A percentile compares a stretch with the other conserved stretches of the same genome.
Conservation (phyloP, 352 stramenopile species). For the Phytophthora pseudosyringae region DNA sequence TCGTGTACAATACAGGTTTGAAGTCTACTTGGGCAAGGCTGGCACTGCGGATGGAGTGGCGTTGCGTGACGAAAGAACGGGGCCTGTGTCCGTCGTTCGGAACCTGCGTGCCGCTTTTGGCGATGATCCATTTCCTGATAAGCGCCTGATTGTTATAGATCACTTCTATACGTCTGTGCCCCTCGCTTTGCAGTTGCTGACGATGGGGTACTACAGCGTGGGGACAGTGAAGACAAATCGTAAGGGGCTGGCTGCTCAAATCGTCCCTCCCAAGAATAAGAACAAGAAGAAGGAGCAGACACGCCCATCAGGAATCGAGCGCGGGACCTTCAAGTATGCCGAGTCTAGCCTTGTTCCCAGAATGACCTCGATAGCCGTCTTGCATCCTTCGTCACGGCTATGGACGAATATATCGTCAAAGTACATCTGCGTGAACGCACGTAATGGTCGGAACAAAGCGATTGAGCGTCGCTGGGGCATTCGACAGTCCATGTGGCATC, state of each 20-base stretch:
- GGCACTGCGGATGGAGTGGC: neutral
- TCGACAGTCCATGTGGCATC: too few relatives aligned
- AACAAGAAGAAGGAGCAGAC: neutral
- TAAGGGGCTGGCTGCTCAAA: neutral
- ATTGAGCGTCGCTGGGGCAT: too few relatives aligned
- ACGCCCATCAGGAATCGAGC: neutral
- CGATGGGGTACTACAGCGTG: neutral
- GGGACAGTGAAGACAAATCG: neutral
- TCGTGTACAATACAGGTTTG: slow-evolving; percentile 1
- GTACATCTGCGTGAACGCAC: too few relatives aligned
- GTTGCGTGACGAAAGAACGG: neutral
- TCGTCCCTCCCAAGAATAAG: slow-evolving; percentile 2
- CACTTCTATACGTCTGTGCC: neutral
- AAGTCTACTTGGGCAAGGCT: neutral
- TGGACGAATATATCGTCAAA: too few relatives aligned
- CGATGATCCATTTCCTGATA: neutral
- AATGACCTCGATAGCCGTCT: too few relatives aligned
- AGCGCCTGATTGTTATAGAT: neutral
- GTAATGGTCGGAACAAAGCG: too few relatives aligned
- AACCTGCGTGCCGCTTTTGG: slow-evolving; percentile 6
- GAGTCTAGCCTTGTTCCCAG: neutral
- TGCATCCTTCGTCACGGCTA: too few relatives aligned
- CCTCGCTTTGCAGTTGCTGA: neutral
- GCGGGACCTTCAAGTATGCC: neutral
- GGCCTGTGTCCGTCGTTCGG: neutral